phyloP scores from a whole-genome alignment of 164 flowering plant genomes.

The Vitis amurensis region DNA sequence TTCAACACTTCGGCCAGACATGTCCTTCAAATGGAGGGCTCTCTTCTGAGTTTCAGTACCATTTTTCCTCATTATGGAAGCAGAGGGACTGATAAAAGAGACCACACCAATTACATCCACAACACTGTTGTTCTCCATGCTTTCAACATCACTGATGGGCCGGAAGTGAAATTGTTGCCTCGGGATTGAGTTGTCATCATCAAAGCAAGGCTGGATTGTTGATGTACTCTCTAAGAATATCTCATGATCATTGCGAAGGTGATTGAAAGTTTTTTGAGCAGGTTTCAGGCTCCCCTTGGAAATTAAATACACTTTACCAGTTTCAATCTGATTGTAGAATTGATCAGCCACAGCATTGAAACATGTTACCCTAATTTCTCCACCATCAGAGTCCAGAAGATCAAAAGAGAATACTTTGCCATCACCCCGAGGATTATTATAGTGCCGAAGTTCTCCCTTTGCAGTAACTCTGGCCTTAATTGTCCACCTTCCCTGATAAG shows the following conservation, averaged over 20 bases:
- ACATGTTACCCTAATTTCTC: constrained; percentile 92
- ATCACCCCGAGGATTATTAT: constrained; percentile 77
- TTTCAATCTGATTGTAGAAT: constrained; percentile 75
- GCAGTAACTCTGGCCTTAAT: constrained; percentile 92
- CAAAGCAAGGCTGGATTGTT: constrained; percentile 64
- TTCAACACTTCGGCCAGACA: constrained; percentile 94
- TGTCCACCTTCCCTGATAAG: constrained; percentile 90
- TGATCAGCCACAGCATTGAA: constrained; percentile 91
- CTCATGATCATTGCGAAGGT: constrained; percentile 76
- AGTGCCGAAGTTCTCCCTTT: constrained; percentile 76
- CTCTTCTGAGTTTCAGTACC: constrained; percentile 83
- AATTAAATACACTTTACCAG: constrained; percentile 76
- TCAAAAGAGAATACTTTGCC: constrained; percentile 95
- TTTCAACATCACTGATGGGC: constrained; percentile 72
- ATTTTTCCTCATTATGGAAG: constrained; percentile 78
- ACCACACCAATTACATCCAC: constrained; percentile 90
- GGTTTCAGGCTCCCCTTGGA: constrained; percentile 79
- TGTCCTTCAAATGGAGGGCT: constrained; percentile 81
- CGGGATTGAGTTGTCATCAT: constrained; percentile 78
- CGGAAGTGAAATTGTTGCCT: constrained; percentile 80
- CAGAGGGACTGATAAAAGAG: constrained; percentile 61
- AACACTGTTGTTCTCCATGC: constrained; percentile 60
- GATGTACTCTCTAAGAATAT: constrained; percentile 67
- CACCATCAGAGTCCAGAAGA: constrained; percentile 92
- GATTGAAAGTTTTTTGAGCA: constrained; percentile 80